Evolutionary conservation across 768 basidiomycete genomes (phyloP).

Genomic region (Agaricus subrufescens): DNA sequence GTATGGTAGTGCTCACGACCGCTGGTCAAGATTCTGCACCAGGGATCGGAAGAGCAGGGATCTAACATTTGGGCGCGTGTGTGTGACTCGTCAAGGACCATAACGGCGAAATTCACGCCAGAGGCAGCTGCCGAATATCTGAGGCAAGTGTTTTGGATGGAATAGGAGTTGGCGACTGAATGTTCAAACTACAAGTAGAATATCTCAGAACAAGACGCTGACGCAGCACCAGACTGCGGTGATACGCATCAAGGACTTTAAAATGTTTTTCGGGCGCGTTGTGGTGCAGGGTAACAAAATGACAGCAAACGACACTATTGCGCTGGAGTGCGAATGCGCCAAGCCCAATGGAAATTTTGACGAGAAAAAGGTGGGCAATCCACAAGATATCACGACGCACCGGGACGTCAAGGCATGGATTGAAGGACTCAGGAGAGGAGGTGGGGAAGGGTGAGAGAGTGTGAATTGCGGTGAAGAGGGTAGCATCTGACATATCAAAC

Average conservation of each 20-base stretch:
- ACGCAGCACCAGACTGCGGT: slow-evolving; percentile 43
- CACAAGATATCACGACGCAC: slow-evolving; percentile 39
- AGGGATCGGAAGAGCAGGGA: slow-evolving; percentile 29
- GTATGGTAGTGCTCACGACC: neutral
- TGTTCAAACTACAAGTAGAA: slow-evolving; percentile 7
- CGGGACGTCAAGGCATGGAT: slow-evolving; percentile 46
- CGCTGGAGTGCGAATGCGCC: slow-evolving; percentile 43
- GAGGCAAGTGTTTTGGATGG: slow-evolving; percentile 23
- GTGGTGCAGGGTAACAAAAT: slow-evolving; percentile 38
- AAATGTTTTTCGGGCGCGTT: slow-evolving; percentile 46
- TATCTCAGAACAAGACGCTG: slow-evolving; percentile 26
- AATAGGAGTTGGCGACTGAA: neutral
- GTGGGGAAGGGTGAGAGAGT: slow-evolving; percentile 55
- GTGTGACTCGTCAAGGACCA: slow-evolving; percentile 49
- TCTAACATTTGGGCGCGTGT: slow-evolving; percentile 56
- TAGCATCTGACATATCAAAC: slow-evolving; percentile 25
- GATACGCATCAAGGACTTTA: slow-evolving; percentile 44
- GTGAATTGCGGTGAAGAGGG: neutral
- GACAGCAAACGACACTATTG: slow-evolving; percentile 36
- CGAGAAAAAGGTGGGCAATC: slow-evolving; percentile 47
- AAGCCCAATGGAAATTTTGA: slow-evolving; percentile 38
- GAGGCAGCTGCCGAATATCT: slow-evolving; percentile 44
- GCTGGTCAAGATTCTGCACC: slow-evolving; percentile 49
- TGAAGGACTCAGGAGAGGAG: slow-evolving; percentile 47
- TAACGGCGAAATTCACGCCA: slow-evolving; percentile 52